phyloP scores from a whole-genome alignment of 2,329 filamentous ascomycete genomes.

The Cytospora schulzeri region DNA sequence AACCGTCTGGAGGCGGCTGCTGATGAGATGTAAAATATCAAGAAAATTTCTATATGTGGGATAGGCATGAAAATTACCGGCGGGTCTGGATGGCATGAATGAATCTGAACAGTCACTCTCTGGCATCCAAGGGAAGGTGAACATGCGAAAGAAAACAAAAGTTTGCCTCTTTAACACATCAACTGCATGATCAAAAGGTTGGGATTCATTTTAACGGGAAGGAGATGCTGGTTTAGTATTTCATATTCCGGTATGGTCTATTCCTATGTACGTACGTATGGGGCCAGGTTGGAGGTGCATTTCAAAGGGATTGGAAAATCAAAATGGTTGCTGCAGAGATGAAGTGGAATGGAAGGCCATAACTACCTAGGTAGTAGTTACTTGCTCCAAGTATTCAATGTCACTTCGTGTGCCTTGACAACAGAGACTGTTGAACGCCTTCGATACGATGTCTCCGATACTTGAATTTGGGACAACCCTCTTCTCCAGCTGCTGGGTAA shows the following conservation, averaged over 20 bases:
- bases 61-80: not conserved
- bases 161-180: not conserved
- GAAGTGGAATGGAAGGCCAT: not conserved
- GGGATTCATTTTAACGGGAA: not conserved
- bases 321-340: not conserved
- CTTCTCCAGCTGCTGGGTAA: no score
- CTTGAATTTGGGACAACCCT: no score
- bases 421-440: no score
- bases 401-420: no score
- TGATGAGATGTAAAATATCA: conserved; percentile 27
- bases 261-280: not conserved
- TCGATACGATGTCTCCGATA: no score
- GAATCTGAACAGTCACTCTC: not conserved
- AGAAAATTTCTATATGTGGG: not conserved
- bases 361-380: no score
- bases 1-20: conserved; percentile 40
- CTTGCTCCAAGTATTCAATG: no score
- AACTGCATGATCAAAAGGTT: not conserved
- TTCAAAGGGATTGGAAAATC: not conserved
- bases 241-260: not conserved
- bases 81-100: not conserved
- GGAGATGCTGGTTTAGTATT: not conserved
- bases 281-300: no score
- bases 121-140: not conserved
- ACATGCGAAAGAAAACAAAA: not conserved